Evolutionary conservation across 345 rosid species (phyloP).

Genomic region (sweet orange (Citrus sinensis)): DNA sequence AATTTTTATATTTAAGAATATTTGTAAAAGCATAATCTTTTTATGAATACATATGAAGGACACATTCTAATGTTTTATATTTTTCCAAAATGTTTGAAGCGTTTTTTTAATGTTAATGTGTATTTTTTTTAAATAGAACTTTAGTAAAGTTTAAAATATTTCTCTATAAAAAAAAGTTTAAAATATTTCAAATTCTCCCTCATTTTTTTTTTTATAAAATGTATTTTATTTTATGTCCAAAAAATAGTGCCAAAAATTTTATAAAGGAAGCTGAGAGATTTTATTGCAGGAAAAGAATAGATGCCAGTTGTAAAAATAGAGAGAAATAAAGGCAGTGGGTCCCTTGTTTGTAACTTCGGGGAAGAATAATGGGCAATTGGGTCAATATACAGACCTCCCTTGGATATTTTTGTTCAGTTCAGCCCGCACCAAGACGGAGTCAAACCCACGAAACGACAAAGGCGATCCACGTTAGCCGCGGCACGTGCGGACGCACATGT

Average conservation of each 20-base stretch:
- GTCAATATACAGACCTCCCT: background rate
- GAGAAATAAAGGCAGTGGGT: background rate
- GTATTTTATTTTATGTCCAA: background rate
- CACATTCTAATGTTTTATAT: no score
- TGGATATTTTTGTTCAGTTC: background rate
- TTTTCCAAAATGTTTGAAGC: no score
- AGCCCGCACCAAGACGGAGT: background rate
- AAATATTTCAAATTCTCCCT: no score
- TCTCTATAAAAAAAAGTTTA: no score
- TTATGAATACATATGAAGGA: no score
- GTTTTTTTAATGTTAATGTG: no score
- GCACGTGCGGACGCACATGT: constrained; percentile 13
- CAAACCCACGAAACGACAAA: constrained; percentile 12
- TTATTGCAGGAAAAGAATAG: background rate
- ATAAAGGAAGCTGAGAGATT: background rate
- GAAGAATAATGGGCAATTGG: background rate
- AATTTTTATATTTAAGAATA: no score
- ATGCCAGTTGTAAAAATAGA: background rate
- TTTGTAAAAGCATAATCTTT: no score
- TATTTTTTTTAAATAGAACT: no score
- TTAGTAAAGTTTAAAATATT: no score
- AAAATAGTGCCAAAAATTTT: background rate
- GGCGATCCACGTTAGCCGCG: background rate
- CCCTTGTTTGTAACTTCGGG: background rate
- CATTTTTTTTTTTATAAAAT: no score